Evolutionary conservation across 192 early-diverging fungal genomes (phyloP).

Genomic region (Coemansia umbellata): DNA sequence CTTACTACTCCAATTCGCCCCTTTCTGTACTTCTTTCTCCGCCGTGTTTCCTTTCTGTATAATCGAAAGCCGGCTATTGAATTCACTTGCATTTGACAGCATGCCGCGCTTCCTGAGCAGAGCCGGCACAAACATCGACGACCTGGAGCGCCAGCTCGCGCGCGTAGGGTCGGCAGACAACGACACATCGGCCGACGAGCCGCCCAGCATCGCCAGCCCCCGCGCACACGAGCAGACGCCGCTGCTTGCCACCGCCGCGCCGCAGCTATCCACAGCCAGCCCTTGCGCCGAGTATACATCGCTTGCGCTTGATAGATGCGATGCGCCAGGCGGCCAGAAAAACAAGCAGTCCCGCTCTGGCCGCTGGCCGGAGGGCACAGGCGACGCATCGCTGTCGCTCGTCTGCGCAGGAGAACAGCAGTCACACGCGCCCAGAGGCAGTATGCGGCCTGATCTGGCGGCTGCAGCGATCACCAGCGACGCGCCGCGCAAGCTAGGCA

Average conservation of each 20-base stretch:
- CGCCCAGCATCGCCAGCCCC: not conserved
- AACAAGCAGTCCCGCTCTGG: not conserved
- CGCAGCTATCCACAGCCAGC: not conserved
- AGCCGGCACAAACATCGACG: constrained; percentile 49
- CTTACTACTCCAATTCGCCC: no score
- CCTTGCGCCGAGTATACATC: not conserved
- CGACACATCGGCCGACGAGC: constrained; percentile 26
- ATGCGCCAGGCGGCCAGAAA: not conserved
- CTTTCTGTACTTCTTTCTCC: constrained; percentile 3
- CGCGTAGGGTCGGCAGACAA: constrained; percentile 45
- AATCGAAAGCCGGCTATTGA: no score
- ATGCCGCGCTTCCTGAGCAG: constrained; percentile 52
- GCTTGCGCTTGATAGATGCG: not conserved
- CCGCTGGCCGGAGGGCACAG: no score
- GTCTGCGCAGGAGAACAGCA: no score
- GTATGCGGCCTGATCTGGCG: not conserved
- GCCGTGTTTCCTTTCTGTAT: no score
- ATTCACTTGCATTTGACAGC: no score
- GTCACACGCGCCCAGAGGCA: not conserved
- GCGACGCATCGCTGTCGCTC: no score
- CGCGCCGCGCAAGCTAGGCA: constrained; percentile 54
- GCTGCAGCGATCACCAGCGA: constrained; percentile 1
- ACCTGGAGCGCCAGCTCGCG: constrained; percentile 47
- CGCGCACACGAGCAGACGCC: constrained; percentile 12
- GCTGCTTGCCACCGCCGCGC: constrained; percentile 1